Evolutionary conservation across 2,329 filamentous ascomycete genomes (phyloP).

Genomic region (Phyllosticta ampelicida): DNA sequence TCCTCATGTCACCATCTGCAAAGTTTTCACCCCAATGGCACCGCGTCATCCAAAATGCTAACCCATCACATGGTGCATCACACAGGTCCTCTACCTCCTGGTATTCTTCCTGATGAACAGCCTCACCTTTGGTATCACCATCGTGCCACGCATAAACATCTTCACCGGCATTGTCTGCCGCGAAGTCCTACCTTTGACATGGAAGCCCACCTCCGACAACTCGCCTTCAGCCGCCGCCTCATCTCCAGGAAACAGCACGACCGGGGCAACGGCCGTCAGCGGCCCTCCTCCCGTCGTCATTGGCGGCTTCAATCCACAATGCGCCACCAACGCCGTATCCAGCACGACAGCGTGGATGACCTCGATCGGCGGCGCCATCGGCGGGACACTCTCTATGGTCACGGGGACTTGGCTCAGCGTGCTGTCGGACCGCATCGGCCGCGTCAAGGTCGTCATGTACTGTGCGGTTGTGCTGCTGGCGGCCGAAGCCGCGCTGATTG

Average conservation of each 20-base stretch:
- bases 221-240: background rate
- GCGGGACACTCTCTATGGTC: constrained; percentile 11
- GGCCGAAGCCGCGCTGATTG: constrained; percentile 9
- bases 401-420: constrained; percentile 6
- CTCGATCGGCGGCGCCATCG: constrained; percentile 9
- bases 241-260: background rate
- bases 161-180: constrained; percentile 7
- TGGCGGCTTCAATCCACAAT: constrained; percentile 13
- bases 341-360: constrained; percentile 5
- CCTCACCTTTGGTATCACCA: constrained; percentile 12
- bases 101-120: constrained; percentile 13
- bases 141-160: constrained; percentile 13
- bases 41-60: background rate
- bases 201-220: background rate
- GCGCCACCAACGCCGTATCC: constrained; percentile 7
- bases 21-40: background rate
- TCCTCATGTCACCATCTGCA: background rate
- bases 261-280: background rate
- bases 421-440: constrained; percentile 12
- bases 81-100: constrained; percentile 11
- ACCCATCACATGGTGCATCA: background rate
- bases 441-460: constrained; percentile 9
- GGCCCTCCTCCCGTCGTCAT: constrained; percentile 4
- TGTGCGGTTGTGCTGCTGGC: constrained; percentile 4
- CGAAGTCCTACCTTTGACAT: background rate